Evolutionary conservation across 495 filamentous ascomycete species (phyloP), one percentile per base, ranked within the genome.

Genomic region (Talaromyces adpressus): DNA sequence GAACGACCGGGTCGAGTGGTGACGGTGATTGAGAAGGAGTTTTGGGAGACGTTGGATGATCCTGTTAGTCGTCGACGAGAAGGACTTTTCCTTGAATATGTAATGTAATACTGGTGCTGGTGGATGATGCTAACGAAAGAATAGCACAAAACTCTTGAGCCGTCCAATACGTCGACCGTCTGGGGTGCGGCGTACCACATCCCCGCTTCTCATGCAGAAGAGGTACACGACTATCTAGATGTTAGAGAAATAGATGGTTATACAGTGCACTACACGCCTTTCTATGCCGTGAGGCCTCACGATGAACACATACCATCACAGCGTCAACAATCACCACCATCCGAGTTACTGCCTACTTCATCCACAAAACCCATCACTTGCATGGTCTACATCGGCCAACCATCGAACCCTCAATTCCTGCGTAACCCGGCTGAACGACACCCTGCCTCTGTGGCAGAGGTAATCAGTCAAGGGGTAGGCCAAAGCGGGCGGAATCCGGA

Each of bases 201-300:
- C 67, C 77, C 85, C 6, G 69, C 86, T 9, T 77, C 81, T 1
- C 83, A 88, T 63, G 90, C 94, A 16, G 81, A 84, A 63, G 89
- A 92, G 76, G 95, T 97, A 3, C 87, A 90, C 63, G 82, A 89
- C 61, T 93, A 97, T 73, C 91, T 99, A 39, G 93, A 98, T 71
- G 92, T 96, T 62, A 89, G 95, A 14, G 95, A 99, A 76, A 96
- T 97, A 68, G 94, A 98, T 72, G 95, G 95, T 6, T 98, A 98
- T 71, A 89, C 84, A 34, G 92, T 94, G 65, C 91, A 95, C 70
- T 91, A 91, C 73, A 93, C 91, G 22, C 85, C 87, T 1, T 96
- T 96, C 73, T 79, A 90, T 70, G 83, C 89, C 9, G 78, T 82
- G 12, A 69, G 79, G 61, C 25, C 60, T 20, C 47, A 51, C 36